Evolutionary conservation across 208 protist species (phyloP), one percentile per base, ranked within the genome.

Genomic region (Sergeia podlipaevii): DNA sequence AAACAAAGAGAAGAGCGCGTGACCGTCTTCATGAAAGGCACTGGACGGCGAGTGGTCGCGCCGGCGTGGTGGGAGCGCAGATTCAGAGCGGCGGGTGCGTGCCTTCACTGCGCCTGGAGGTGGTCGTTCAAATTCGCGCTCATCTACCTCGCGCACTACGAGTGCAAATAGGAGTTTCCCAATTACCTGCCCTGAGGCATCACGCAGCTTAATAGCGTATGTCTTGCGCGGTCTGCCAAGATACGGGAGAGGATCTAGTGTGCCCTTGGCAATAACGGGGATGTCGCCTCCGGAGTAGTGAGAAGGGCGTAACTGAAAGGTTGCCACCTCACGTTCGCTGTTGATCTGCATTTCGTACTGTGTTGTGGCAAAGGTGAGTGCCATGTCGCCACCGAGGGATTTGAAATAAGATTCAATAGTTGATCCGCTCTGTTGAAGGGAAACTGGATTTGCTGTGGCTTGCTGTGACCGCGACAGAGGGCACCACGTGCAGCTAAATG

Each of bases 141-240:
- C 55, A 6, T 71, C 73, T 4, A 70, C 20, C 28, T 86, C 76
- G 27, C 65, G 53, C 59, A 77, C 77, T 24, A 80, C 50, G 0
- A 95, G 47, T 0, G 77, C 62, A 52, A 95, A 89, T 41, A 92
- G 64, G 4, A 95, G 77, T 39, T 83, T 88, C 3, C 89, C 89
- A 1, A 89, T 75, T 5, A 85, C 76, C 44, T 84, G 62, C 0
- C 74, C 71, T 0, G 56, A 54, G 0, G 77, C 82, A 47, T 87
- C 80, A 8, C 84, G 78, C 44, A 95, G 54, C 57, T 89, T 92
- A 51, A 95, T 85, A n/a, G 83, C 77, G 60, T 95, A 95, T 60
- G 85, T 89, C 51, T 87, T 92, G 34, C 58, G 62, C 5, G 81
- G 73, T 56, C 80, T 80, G 10, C 77, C 81, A 53, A 76, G 49